Base-by-base conservation (phyloP, 148 eudicot genomes). In the Dysphania ambrosioides region DNA sequence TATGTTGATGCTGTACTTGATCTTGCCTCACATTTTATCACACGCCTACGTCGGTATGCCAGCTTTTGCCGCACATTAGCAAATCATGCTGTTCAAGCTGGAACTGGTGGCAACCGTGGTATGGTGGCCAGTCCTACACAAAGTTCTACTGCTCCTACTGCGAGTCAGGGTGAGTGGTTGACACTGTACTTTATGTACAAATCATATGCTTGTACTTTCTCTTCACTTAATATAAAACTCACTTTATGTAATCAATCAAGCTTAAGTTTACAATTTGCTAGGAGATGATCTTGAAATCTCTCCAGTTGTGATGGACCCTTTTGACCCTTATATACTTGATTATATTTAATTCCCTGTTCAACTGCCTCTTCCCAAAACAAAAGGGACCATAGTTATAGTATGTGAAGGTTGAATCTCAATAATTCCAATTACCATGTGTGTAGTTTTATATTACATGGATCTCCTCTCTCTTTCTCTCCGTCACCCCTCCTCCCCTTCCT, bases 1-100 rank as follows among this genome's bases (percentile, higher is more conserved):
- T 92, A 95, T 85, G 97, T 95, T 84, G 98, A 95, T 85, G 91
- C 98, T 38, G 85, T 95, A 73, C 93, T 95, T 66, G 98, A 95
- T 86, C 85, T 95, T 62, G 97, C 98, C 62, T 95, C 98, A 40
- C 98, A 95, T 82, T 95, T 95, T 79, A 95, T 95, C 76, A 95
- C 98, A 57, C 97, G 98, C 70, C 85, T 95, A 78, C 84, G 98
- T 27, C 96, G 98, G 51, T 95, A 95, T 85, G 98, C 98, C 65
- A 95, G 98, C 80, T 95, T 95, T 82, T 95, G 98, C 77, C 97
- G 98, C 42, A 95, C 97, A 36, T 82, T 95, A 82, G 98, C 98
- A 42, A 95, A 88, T 84, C 96, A 92, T 82, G 97, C 97, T 64
- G 92, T 88, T 82, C 85, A 90, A 70, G 83, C 96, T 34, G 97